phyloP scores from a whole-genome alignment of 2,329 filamentous ascomycete genomes.

The Arachnomyces sp. region DNA sequence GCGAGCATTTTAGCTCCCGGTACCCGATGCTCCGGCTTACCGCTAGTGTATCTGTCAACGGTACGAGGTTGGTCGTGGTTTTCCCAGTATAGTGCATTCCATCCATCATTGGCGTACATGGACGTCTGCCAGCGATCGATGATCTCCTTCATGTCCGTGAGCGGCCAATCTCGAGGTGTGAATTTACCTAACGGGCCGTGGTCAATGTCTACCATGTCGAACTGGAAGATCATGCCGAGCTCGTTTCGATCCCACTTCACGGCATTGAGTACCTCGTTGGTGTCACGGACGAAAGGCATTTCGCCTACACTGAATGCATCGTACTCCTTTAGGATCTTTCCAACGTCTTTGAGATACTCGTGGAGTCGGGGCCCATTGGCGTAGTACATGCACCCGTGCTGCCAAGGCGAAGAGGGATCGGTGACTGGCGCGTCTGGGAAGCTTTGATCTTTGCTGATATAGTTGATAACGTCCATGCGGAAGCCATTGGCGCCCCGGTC shows the following conservation, averaged over 20 bases:
- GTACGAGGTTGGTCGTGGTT: constrained; percentile 25
- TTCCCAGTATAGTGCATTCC: constrained; percentile 27
- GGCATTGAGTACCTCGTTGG: constrained; percentile 30
- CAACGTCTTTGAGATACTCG: constrained; percentile 49
- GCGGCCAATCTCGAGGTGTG: constrained; percentile 31
- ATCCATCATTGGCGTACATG: constrained; percentile 42
- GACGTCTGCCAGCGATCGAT: constrained; percentile 41
- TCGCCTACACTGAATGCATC: constrained; percentile 44
- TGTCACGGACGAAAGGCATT: constrained; percentile 47
- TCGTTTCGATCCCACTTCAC: constrained; percentile 27
- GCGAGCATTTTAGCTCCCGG: constrained; percentile 14
- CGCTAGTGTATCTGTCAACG: constrained; percentile 22
- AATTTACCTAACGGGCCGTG: constrained; percentile 19
- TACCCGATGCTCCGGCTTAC: constrained; percentile 20
- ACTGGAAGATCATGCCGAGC: constrained; percentile 37
- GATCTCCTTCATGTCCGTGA: constrained; percentile 35
- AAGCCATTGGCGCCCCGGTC: constrained; percentile 65
- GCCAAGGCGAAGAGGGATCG: constrained; percentile 21
- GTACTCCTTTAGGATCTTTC: constrained; percentile 47
- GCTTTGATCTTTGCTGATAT: constrained; percentile 57
- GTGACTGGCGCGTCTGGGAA: constrained; percentile 41
- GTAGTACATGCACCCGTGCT: constrained; percentile 37
- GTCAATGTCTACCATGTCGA: constrained; percentile 28
- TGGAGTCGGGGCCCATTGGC: constrained; percentile 56
- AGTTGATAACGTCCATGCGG: constrained; percentile 66